Base-by-base conservation (phyloP, 169 alveolate genomes). In the Cryptosporidium baileyi region DNA sequence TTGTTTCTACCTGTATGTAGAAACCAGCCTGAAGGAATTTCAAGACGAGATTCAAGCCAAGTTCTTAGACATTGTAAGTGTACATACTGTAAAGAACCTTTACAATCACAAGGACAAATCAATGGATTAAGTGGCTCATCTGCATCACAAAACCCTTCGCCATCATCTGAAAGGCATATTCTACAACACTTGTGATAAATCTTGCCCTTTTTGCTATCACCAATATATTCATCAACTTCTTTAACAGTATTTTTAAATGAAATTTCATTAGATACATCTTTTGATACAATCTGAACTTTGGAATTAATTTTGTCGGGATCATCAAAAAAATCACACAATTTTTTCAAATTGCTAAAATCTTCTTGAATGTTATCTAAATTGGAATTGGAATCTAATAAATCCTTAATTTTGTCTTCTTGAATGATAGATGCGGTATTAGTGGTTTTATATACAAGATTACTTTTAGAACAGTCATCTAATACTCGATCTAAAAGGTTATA, bases 31-130 rank as follows among this genome's bases (percentile, higher is more conserved):
- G 85, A 22, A 15, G 85, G 74, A 45, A 74, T 74, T 11, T 57
- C 85, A 44, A 74, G 34, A 38, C 85, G 85, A 11, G 85, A 74
- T 11, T 74, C 85, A 54, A 74, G 51, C 99, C 99, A 97, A 61
- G 93, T 93, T 63, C 97, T 91, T 60, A 97, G 91, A 91, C 99
- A 97, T 52, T 93, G 93, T 45, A 96, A 88, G 90, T 97, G 99
- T 13, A 97, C 97, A 82, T 90, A 94, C 80, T 94, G 94, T 88
- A 96, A 93, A 24, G 98, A 92, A 1, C 99, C 98, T 32, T 91
- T 89, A 90, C 98, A 96, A 54, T 92, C 95, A 89, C 98, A 96
- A 9, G 98, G 97, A 17, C 95, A 90, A 13, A 96, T 93, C 30
- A 96, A 79, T 28, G 96, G 96, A 60, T 95, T 74, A 32, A 54